phyloP scores from a whole-genome alignment of 768 basidiomycete species.

The Phylloporus scabripes region DNA sequence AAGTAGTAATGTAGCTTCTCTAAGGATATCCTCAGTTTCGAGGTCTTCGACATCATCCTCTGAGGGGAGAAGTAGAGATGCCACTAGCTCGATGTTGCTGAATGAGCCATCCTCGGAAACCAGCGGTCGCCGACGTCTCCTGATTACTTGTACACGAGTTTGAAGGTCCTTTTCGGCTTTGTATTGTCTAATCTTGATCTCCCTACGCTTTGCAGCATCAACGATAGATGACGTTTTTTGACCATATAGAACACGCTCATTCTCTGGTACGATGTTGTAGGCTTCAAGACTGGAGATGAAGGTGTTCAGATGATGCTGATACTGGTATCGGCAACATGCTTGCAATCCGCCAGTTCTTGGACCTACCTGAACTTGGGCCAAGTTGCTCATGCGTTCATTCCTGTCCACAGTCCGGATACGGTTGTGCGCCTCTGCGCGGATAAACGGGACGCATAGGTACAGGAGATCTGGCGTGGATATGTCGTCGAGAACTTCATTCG shows the following conservation, averaged over 20 bases:
- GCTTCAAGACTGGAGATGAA: constrained; percentile 51
- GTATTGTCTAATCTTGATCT: constrained; percentile 88
- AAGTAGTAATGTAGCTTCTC: constrained; percentile 64
- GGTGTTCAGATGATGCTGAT: constrained; percentile 43
- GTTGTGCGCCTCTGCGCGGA: constrained; percentile 58
- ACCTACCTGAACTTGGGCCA: constrained; percentile 58
- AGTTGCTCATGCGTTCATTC: constrained; percentile 49
- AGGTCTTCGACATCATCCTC: constrained; percentile 44
- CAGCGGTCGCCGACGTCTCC: constrained; percentile 46
- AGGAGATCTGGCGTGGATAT: constrained; percentile 71
- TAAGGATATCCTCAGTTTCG: constrained; percentile 58
- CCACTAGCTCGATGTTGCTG: constrained; percentile 59
- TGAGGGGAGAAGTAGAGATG: constrained; percentile 49
- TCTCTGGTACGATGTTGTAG: constrained; percentile 61
- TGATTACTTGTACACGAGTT: constrained; percentile 55
- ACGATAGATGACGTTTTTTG: constrained; percentile 42
- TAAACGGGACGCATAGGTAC: constrained; percentile 70
- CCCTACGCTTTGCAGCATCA: constrained; percentile 70
- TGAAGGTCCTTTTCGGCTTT: constrained; percentile 80
- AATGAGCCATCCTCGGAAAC: constrained; percentile 29
- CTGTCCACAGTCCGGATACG: constrained; percentile 52
- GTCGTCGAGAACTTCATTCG: constrained; percentile 80
- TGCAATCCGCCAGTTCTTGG: constrained; percentile 2
- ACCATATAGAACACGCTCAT: constrained; percentile 52
- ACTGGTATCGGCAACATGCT: constrained; percentile 2